Conservation (phyloP, 495 filamentous ascomycete species). For the Antarctomyces pellizariae region DNA sequence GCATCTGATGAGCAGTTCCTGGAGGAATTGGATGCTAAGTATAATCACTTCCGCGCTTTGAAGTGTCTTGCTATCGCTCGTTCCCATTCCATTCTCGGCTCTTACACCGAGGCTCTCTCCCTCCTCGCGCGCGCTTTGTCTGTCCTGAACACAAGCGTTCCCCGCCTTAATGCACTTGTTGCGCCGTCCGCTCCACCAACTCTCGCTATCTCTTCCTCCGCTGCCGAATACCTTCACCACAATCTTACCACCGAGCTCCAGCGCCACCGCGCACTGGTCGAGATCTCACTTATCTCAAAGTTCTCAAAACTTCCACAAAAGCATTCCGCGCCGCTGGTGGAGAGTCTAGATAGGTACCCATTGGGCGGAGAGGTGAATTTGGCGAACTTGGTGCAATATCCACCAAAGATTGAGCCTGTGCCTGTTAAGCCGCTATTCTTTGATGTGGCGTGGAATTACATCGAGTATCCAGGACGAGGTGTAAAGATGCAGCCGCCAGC, state of each 20-base stretch:
- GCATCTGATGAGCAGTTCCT: slow-evolving; percentile 64
- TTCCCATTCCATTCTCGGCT: slow-evolving; percentile 51
- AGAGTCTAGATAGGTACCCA: slow-evolving; percentile 53
- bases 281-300: slow-evolving; percentile 37
- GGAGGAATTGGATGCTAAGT: slow-evolving; percentile 50
- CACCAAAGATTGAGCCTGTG: slow-evolving; percentile 57
- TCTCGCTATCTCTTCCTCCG: slow-evolving; percentile 31
- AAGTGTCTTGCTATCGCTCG: slow-evolving; percentile 72
- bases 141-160: slow-evolving; percentile 3
- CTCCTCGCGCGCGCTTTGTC: slow-evolving; percentile 15
- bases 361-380: slow-evolving; percentile 36
- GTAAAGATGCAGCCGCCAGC: slow-evolving; percentile 8
- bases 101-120: slow-evolving; percentile 19
- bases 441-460: slow-evolving; percentile 95
- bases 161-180: slow-evolving; percentile 1
- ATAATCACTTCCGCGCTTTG: slow-evolving; percentile 67
- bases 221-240: slow-evolving; percentile 29
- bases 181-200: slow-evolving; percentile 21
- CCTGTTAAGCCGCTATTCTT: slow-evolving; percentile 93
- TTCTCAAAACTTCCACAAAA: slow-evolving; percentile 16
- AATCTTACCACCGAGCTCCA: slow-evolving; percentile 44
- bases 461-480: slow-evolving; percentile 60
- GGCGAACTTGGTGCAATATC: slow-evolving; percentile 61
- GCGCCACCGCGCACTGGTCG: slow-evolving; percentile 60
- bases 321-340: slow-evolving; percentile 29